Percentiles rank a stretch among this genome's conserved stretches.
Conservation (phyloP, 1,139 yeast species). For the Hyphopichia khmerensis region DNA sequence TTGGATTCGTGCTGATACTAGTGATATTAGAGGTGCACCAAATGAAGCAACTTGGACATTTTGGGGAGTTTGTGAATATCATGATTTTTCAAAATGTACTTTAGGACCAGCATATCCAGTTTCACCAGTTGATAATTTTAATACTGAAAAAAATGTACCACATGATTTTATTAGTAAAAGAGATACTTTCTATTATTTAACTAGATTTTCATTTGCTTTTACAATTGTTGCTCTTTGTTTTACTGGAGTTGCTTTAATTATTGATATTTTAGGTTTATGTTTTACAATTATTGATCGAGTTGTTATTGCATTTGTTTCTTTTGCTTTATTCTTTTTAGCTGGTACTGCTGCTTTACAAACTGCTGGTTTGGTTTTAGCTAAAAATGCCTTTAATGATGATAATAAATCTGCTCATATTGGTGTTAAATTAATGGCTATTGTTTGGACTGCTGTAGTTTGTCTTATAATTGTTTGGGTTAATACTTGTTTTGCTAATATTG, state of each 20-base stretch:
- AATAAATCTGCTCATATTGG: conserved; percentile 50
- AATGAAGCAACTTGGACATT: conserved; percentile 67
- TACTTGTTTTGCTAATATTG: conserved; percentile 53
- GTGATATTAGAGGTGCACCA: conserved; percentile 54
- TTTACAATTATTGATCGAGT: conserved; percentile 51
- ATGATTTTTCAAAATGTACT: conserved; percentile 42
- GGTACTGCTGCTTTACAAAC: conserved; percentile 67
- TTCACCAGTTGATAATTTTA: conserved; percentile 71
- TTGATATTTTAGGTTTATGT: conserved; percentile 44
- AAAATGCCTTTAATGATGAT: conserved; percentile 55
- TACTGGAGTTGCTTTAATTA: conserved; percentile 39
- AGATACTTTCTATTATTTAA: conserved; percentile 62
- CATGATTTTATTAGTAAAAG: conserved; percentile 52
- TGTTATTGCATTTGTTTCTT: conserved; percentile 49
- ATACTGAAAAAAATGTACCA: conserved; percentile 52
- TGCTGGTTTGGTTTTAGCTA: conserved; percentile 66
- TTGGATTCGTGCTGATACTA: conserved; percentile 72
- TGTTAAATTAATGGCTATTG: conserved; percentile 55
- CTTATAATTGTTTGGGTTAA: conserved; percentile 53
- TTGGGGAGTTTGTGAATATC: conserved; percentile 71
- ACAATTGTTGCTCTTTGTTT: conserved; percentile 62
- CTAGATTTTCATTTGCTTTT: conserved; percentile 70
- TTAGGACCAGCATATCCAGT: conserved; percentile 61
- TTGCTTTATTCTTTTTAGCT: conserved; percentile 55
- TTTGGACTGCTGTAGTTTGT: conserved; percentile 68